Conservation (phyloP, 345 rosid species). For the Capsella bursapastoris region DNA sequence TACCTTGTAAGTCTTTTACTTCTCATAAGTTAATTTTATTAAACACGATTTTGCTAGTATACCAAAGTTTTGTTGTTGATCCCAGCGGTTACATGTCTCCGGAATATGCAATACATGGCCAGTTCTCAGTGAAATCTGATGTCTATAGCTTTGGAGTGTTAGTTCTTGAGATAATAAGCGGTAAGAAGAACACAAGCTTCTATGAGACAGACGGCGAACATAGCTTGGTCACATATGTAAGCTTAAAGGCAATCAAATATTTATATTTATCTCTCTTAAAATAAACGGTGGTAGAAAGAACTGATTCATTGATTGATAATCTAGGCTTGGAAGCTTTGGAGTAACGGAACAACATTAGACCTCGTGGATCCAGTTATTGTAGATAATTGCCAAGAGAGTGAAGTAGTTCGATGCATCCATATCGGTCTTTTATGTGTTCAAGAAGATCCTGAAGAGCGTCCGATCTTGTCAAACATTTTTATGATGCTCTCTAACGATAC, state of each 20-base stretch:
- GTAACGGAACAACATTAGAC: conserved; percentile 41
- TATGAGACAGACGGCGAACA: background rate
- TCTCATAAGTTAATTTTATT: background rate
- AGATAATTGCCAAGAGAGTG: conserved; percentile 35
- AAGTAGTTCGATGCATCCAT: conserved; percentile 53
- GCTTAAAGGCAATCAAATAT: background rate
- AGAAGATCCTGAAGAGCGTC: conserved; percentile 53
- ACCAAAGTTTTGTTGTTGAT: background rate
- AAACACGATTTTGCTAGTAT: background rate
- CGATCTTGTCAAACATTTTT: conserved; percentile 50
- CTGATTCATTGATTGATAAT: background rate
- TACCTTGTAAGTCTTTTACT: conserved; percentile 54
- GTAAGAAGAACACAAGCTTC: conserved; percentile 39
- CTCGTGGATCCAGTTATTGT: conserved; percentile 49
- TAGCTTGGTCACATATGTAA: conserved; percentile 43
- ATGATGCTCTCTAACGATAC: conserved; percentile 45
- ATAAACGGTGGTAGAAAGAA: background rate
- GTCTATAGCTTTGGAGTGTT: conserved; percentile 48
- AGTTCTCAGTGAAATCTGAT: conserved; percentile 47
- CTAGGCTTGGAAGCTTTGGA: conserved; percentile 64
- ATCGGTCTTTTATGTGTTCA: conserved; percentile 62
- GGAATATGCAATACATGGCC: conserved; percentile 47
- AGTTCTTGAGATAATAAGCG: conserved; percentile 46
- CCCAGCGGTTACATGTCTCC: conserved; percentile 54
- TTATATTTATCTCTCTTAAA: background rate